phyloP scores from a whole-genome alignment of 805 yeast species.

The Teunomyces stri region DNA sequence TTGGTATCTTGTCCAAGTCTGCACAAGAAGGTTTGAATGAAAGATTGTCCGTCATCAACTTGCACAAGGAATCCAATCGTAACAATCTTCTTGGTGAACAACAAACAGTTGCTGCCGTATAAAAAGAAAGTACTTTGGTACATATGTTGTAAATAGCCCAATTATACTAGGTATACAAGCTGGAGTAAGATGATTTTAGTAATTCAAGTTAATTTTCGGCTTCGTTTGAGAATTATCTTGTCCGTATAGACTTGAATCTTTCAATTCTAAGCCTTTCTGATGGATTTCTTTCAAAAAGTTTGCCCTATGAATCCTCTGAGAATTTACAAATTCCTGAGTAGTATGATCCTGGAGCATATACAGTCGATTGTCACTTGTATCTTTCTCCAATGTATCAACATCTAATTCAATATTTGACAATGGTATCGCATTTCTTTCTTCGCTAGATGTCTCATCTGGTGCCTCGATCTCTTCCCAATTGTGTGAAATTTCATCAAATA shows the following conservation, averaged over 20 bases:
- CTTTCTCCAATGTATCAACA: conserved; percentile 15
- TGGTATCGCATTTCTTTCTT: neutral
- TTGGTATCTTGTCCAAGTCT: conserved; percentile 82
- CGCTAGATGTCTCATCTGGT: neutral
- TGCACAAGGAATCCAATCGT: conserved; percentile 6
- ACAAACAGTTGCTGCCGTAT: conserved; percentile 6
- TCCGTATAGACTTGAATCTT: neutral
- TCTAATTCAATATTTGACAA: conserved; percentile 17
- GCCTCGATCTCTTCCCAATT: neutral
- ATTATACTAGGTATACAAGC: neutral
- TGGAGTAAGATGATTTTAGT: neutral
- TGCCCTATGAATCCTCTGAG: conserved; percentile 18
- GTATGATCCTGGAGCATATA: conserved; percentile 10
- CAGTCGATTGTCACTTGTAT: conserved; percentile 8
- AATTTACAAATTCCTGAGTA: conserved; percentile 13
- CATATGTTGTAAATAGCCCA: conserved; percentile 6
- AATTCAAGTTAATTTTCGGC: conserved; percentile 1
- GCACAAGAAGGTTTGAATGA: conserved; percentile 73
- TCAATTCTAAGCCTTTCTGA: conserved; percentile 18
- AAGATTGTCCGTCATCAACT: conserved; percentile 40
- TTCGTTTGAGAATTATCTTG: neutral
- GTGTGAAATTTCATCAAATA: neutral
- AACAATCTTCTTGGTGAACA: conserved; percentile 1
- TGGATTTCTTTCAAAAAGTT: conserved; percentile 24
- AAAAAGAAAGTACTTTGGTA: neutral